Evolutionary conservation across 1,284 basidiomycete species (phyloP).

Genomic region (Naganishia cerealis): DNA sequence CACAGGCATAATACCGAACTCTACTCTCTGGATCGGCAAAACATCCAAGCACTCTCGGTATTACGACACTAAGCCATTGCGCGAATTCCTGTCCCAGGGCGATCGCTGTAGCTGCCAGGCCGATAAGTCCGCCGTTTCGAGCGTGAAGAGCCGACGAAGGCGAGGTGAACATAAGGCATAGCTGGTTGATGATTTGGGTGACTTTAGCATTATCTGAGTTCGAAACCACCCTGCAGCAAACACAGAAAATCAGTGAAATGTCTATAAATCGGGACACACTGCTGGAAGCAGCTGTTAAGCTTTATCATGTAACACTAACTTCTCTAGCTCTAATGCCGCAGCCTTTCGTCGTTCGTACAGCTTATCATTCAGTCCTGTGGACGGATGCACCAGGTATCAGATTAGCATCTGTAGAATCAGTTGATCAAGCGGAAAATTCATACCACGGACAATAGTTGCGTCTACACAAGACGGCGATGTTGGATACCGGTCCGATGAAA

Average conservation of each 20-base stretch:
- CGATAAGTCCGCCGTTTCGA: constrained; percentile 92
- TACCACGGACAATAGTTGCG: constrained; percentile 24
- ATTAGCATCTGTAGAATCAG: neutral
- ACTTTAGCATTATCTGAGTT: constrained; percentile 79
- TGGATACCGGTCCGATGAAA: neutral
- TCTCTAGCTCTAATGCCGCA: constrained; percentile 91
- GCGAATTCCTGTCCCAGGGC: constrained; percentile 90
- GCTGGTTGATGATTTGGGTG: constrained; percentile 84
- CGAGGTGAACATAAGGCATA: constrained; percentile 87
- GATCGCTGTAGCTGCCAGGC: constrained; percentile 92
- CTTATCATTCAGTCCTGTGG: constrained; percentile 54
- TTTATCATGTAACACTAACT: constrained; percentile 58
- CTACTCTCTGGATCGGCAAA: constrained; percentile 93
- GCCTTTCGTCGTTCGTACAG: constrained; percentile 88
- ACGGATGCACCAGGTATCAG: neutral
- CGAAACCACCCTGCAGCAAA: constrained; percentile 67
- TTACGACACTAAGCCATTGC: constrained; percentile 89
- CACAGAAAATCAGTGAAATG: neutral
- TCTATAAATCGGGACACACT: neutral
- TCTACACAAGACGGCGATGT: neutral
- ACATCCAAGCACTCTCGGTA: constrained; percentile 85
- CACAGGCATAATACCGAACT: constrained; percentile 79
- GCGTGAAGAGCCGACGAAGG: constrained; percentile 78
- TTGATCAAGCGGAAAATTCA: too few species aligned
- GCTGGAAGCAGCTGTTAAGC: neutral